A percentile compares a stretch with the other conserved stretches of the same genome.
Conservation (phyloP, 2,329 filamentous ascomycete species). For the Cladobotryum mycophilum region DNA sequence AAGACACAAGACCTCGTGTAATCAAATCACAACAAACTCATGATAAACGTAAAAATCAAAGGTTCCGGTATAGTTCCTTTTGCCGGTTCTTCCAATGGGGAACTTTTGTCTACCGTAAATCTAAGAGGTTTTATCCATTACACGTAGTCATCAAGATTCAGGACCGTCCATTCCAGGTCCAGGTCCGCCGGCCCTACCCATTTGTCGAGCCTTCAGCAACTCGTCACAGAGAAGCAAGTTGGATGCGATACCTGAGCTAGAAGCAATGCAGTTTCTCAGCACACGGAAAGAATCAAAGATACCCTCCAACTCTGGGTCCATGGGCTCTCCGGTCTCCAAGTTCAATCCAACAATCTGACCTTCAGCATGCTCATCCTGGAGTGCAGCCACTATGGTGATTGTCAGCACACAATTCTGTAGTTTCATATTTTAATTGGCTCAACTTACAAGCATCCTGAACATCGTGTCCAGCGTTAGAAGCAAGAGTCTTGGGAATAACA, state of each 20-base stretch:
- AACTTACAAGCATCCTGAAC: conserved; percentile 87
- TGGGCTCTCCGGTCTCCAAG: conserved; percentile 78
- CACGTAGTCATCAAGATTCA: conserved; percentile 49
- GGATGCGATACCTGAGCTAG: conserved; percentile 88
- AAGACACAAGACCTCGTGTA: too few relatives aligned
- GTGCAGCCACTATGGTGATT: conserved; percentile 58
- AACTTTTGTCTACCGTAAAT: conserved; percentile 32
- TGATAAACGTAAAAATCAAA: not conserved
- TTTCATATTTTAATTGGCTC: not conserved
- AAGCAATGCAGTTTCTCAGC: conserved; percentile 86
- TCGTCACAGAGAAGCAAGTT: conserved; percentile 95
- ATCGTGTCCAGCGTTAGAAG: conserved; percentile 92
- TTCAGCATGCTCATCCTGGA: conserved; percentile 80
- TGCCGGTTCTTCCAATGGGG: conserved; percentile 18
- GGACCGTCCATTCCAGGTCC: conserved; percentile 60
- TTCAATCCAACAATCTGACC: conserved; percentile 84
- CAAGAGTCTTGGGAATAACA: conserved; percentile 94
- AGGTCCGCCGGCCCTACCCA: conserved; percentile 62
- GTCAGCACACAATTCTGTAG: conserved; percentile 13
- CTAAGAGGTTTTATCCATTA: conserved; percentile 32
- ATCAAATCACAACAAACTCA: not conserved
- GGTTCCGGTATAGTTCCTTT: not conserved
- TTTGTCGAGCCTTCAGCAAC: conserved; percentile 94
- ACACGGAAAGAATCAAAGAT: conserved; percentile 97
- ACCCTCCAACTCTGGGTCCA: conserved; percentile 89